phyloP scores from a whole-genome alignment of 2,329 filamentous ascomycete species.

The Aschersonia sp. region DNA sequence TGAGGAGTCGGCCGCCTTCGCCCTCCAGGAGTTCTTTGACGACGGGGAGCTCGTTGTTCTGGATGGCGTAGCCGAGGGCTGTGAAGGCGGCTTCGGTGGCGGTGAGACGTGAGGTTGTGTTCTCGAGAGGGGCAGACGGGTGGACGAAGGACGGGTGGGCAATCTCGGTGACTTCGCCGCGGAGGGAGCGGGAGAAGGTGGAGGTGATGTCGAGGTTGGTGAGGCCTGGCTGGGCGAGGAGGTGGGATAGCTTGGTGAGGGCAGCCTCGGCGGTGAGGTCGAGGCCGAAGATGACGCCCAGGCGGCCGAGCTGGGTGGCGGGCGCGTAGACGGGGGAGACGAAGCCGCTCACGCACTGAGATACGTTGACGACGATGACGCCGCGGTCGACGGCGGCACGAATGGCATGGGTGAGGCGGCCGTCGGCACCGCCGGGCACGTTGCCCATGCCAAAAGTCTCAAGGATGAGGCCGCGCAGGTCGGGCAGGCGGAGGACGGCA shows the following conservation, averaged over 20 bases:
- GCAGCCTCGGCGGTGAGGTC: constrained; percentile 86
- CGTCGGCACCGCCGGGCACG: constrained; percentile 69
- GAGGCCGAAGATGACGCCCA: constrained; percentile 78
- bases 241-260: constrained; percentile 78
- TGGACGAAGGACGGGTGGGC: constrained; percentile 63
- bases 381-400: constrained; percentile 64
- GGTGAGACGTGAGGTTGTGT: constrained; percentile 27
- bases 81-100: constrained; percentile 52
- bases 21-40: constrained; percentile 54
- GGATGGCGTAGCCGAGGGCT: constrained; percentile 67
- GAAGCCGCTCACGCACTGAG: constrained; percentile 70
- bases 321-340: constrained; percentile 68
- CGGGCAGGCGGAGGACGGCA: constrained; percentile 63
- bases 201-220: constrained; percentile 49
- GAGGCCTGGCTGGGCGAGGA: constrained; percentile 56
- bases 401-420: constrained; percentile 65
- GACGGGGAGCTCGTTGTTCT: constrained; percentile 50
- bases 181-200: constrained; percentile 60
- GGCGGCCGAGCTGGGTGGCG: constrained; percentile 62
- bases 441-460: constrained; percentile 93
- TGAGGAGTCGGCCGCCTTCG: constrained; percentile 52
- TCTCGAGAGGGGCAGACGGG: constrained; percentile 40
- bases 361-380: constrained; percentile 80
- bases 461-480: constrained; percentile 66
- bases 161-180: constrained; percentile 75